phyloP scores from a whole-genome alignment of 2,329 filamentous ascomycete genomes.

The Periconia sp. region DNA sequence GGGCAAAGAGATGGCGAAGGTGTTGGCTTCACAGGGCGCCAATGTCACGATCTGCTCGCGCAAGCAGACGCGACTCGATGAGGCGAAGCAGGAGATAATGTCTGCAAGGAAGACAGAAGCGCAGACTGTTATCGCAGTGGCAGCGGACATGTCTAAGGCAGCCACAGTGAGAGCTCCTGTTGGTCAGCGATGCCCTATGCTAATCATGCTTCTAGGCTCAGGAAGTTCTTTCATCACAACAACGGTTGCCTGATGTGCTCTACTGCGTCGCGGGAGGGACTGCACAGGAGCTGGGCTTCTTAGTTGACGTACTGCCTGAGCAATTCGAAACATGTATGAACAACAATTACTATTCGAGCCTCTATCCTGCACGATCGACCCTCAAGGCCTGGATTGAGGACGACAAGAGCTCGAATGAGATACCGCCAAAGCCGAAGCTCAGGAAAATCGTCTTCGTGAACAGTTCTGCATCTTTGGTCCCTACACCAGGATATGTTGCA shows the following conservation, averaged over 20 bases:
- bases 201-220: background rate
- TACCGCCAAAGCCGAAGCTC: constrained; percentile 3
- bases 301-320: constrained; percentile 24
- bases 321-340: constrained; percentile 33
- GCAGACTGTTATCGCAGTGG: constrained; percentile 8
- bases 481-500: constrained; percentile 30
- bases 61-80: constrained; percentile 7
- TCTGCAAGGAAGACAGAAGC: background rate
- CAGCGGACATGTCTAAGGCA: constrained; percentile 11
- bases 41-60: constrained; percentile 19
- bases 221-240: constrained; percentile 12
- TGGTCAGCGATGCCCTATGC: background rate
- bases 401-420: constrained; percentile 13
- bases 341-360: constrained; percentile 30
- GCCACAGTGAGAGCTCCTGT: background rate
- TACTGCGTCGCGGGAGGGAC: constrained; percentile 36
- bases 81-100: constrained; percentile 12
- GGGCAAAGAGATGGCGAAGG: constrained; percentile 31
- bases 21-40: constrained; percentile 14
- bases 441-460: constrained; percentile 33
- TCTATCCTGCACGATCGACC: constrained; percentile 21
- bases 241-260: constrained; percentile 25
- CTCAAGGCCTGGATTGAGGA: constrained; percentile 27
- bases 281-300: constrained; percentile 24
- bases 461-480: constrained; percentile 25